A percentile compares a stretch with the other conserved stretches of the same genome.
These are phyloP conservation scores for Boletus pseudopeckii DNA, from an alignment of 768 basidiomycete genomes.

Conservation along the genomic window DNA sequence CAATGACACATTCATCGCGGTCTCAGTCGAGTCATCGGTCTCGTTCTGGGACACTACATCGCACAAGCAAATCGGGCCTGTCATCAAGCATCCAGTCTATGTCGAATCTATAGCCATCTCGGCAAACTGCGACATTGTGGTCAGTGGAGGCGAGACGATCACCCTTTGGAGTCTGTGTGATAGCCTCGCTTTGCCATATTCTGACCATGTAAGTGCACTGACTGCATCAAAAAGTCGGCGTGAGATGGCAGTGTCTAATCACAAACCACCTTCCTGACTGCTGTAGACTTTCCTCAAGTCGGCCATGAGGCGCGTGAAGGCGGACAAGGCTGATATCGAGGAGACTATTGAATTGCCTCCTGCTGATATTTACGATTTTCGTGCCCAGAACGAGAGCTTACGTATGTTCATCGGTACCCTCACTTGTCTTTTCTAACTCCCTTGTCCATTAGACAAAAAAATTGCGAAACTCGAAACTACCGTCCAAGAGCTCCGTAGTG, in stretches of 20 bases:
- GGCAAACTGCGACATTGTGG: slow-evolving; percentile 2
- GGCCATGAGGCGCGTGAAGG: too few species aligned
- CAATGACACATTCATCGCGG: slow-evolving; percentile 10
- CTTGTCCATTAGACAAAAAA: slow-evolving; percentile 1
- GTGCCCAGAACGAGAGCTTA: not conserved
- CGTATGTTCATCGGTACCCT: not conserved
- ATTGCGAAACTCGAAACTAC: too few species aligned
- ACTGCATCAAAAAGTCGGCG: not conserved
- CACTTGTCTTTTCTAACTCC: not conserved
- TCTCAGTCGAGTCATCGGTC: not conserved
- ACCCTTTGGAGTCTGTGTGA: slow-evolving; percentile 1
- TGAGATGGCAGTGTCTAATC: not conserved
- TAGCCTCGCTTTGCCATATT: not conserved
- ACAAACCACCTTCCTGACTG: not conserved
- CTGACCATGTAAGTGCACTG: not conserved
- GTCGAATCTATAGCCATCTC: slow-evolving; percentile 11
- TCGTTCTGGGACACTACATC: slow-evolving; percentile 14
- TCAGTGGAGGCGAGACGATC: not conserved
- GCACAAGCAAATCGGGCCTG: not conserved
- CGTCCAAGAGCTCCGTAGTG: too few species aligned
- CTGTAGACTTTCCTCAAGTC: not conserved
- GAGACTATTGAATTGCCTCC: slow-evolving; percentile 1
- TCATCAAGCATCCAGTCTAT: slow-evolving; percentile 4
- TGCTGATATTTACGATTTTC: not conserved
- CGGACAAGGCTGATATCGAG: not conserved